Base-by-base conservation (phyloP, 306 rosid genomes). In the Pterocarpus macrocarpus region DNA sequence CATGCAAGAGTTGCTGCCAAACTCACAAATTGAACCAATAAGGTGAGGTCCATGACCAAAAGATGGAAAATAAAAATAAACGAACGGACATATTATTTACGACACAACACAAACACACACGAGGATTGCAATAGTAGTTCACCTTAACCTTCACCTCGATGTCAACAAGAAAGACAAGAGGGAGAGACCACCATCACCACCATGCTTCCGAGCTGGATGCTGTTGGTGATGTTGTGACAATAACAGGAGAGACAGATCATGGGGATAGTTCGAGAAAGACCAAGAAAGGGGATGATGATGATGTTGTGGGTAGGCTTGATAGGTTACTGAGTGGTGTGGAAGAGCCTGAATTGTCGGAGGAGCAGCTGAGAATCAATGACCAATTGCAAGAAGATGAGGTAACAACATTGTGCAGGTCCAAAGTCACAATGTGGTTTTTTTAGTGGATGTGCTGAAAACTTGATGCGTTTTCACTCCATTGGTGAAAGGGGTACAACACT, bases 331-430 rank as follows among this genome's bases (percentile, higher is more conserved):
- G 58, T 45, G 62, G 66, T 15, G 57, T 68, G 13, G 70, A 87
- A 79, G 89, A 87, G 84, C 88, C 87, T 36, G 84, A 85, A 52
- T 87, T 91, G 89, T 80, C 90, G 4, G 90, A 85, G 17, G 90
- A 94, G 75, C 90, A 86, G 83, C 83, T 86, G 74, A 81, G 78
- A 76, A 85, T 73, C 79, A 92, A 92, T 80, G 93, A 90, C 74
- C 97, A 85, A 80, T 86, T 86, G 73, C 97, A 94, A 89, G 89
- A 80, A 84, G 93, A 94, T 76, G 98, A 94, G 98, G 98, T 94
- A 80, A 16, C 11, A 35, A 0, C 63, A 22, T 0, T 30, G 5
- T 41, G 5, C 52, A 7, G 11, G 14, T 66, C 2, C 14, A 17
- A 16, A 66, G 5, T 1, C 28, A 22, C 28, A 1, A 22, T 22